phyloP scores from a whole-genome alignment of 106 monocot species.

The Dendrobium chrysotoxum region DNA sequence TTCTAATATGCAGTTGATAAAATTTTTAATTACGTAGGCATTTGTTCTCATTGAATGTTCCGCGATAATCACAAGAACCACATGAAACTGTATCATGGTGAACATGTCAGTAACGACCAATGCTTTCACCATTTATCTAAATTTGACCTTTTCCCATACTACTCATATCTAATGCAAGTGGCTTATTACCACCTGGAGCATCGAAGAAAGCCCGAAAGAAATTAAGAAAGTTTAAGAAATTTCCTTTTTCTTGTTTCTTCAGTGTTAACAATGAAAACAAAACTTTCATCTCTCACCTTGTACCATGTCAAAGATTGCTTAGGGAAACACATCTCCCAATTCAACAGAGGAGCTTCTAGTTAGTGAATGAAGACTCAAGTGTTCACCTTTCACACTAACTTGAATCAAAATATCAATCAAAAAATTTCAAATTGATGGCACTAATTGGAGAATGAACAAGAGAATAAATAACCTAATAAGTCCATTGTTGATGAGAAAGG shows the following conservation, averaged over 20 bases:
- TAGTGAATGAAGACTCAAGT: constrained; percentile 35
- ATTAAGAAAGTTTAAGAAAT: background rate
- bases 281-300: too few species aligned
- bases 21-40: constrained; percentile 36
- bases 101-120: constrained; percentile 50
- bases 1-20: too few species aligned
- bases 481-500: constrained; percentile 78
- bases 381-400: constrained; percentile 51
- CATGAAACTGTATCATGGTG: constrained; percentile 41
- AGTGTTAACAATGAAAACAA: too few species aligned
- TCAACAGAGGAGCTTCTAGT: constrained; percentile 41
- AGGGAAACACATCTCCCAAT: constrained; percentile 38
- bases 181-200: constrained; percentile 42
- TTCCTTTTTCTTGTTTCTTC: background rate
- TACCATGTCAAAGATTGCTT: too few species aligned
- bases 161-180: constrained; percentile 48
- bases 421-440: too few species aligned
- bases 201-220: constrained; percentile 30
- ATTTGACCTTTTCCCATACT: constrained; percentile 59
- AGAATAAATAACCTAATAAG: too few species aligned
- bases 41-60: constrained; percentile 42
- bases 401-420: constrained; percentile 9
- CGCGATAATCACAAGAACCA: constrained; percentile 32
- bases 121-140: constrained; percentile 52
- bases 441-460: background rate